Conservation (phyloP, 1,139 yeast species). For the Meyerozyma elateridarum region DNA sequence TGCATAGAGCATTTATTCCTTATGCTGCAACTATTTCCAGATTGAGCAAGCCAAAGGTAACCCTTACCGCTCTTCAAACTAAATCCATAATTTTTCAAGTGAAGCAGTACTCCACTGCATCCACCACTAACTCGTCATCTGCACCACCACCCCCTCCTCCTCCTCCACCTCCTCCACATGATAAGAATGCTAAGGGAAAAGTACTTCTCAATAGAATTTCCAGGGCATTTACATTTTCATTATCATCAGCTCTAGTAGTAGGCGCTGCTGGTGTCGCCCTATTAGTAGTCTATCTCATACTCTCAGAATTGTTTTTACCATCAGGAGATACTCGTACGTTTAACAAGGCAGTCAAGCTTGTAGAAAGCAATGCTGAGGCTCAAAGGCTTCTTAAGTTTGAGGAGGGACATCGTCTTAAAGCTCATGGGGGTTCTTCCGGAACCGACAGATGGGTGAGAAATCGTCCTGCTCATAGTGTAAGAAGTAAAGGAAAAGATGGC, state of each 20-base stretch:
- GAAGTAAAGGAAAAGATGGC: conserved; percentile 61
- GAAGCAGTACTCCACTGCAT: conserved; percentile 20
- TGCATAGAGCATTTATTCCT: too few species aligned
- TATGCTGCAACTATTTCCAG: too few species aligned
- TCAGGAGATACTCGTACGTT: conserved; percentile 89
- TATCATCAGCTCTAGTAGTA: conserved; percentile 56
- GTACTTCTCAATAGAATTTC: conserved; percentile 36
- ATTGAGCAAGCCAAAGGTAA: too few species aligned
- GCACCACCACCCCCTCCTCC: conserved; percentile 30
- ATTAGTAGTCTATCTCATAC: conserved; percentile 69
- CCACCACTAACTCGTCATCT: conserved; percentile 13
- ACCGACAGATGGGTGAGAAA: conserved; percentile 83
- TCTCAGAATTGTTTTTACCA: conserved; percentile 77
- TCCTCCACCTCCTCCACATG: conserved; percentile 35
- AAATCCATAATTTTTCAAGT: conserved; percentile 1
- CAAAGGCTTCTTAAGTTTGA: conserved; percentile 53
- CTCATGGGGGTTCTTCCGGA: conserved; percentile 66
- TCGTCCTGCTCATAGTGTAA: conserved; percentile 66
- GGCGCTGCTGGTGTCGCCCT: conserved; percentile 67
- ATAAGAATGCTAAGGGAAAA: conserved; percentile 39
- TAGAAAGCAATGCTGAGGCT: conserved; percentile 63
- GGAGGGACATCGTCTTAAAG: conserved; percentile 61
- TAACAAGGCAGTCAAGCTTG: conserved; percentile 75
- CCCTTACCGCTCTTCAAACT: too few species aligned
- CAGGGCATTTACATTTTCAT: conserved; percentile 56